Evolutionary conservation across 768 basidiomycete species (phyloP).

Genomic region (Pholiota conissans): DNA sequence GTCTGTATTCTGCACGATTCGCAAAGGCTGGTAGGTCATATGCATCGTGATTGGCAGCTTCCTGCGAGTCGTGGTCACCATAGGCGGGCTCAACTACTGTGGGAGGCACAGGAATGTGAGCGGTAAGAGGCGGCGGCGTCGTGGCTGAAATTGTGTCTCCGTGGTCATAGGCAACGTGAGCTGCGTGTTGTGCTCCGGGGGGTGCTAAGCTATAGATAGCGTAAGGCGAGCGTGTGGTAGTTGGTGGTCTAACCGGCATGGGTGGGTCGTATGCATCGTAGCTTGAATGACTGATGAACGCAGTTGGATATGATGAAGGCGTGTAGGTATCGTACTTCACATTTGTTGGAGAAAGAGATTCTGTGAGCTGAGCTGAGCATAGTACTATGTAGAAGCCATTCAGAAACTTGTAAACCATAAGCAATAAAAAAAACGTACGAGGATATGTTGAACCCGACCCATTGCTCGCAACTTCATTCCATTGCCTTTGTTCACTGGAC

Average conservation of each 20-base stretch:
- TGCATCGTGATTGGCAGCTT: constrained; percentile 6
- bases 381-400: background rate
- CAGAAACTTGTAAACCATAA: background rate
- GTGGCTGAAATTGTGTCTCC: background rate
- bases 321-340: background rate
- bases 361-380: background rate
- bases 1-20: constrained; percentile 6
- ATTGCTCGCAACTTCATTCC: constrained; percentile 2
- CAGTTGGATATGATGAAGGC: background rate
- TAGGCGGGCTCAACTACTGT: background rate
- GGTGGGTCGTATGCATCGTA: constrained; percentile 1
- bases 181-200: constrained; percentile 1
- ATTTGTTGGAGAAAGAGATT: background rate
- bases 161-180: background rate
- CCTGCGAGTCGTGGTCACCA: background rate
- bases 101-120: constrained; percentile 6
- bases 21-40: constrained; percentile 35
- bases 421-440: constrained; percentile 3
- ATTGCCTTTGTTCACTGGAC: constrained; percentile 1
- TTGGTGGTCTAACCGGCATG: background rate
- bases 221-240: background rate
- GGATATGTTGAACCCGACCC: background rate
- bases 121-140: constrained; percentile 8
- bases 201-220: constrained; percentile 1
- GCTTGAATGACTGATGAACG: background rate